Conservation (phyloP, 345 rosid species). For the Lepidium aucheri region DNA sequence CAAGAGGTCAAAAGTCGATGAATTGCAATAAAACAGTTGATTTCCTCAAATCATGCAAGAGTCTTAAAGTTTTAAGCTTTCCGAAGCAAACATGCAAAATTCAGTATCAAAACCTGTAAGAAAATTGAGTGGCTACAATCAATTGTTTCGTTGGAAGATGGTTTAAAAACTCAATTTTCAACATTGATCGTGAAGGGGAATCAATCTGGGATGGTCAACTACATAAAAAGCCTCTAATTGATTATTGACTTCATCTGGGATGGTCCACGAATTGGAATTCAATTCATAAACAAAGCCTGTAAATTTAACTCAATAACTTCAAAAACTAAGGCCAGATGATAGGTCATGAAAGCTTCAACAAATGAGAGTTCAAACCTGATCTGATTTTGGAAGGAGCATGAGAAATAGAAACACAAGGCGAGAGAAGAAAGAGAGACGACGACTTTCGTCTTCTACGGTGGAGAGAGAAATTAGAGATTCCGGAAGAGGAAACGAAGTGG, state of each 20-base stretch:
- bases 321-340: background rate
- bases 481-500: slow-evolving; percentile 18
- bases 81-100: background rate
- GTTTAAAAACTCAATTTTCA: background rate
- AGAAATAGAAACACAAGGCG: slow-evolving; percentile 29
- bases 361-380: slow-evolving; percentile 37
- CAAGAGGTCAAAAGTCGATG: background rate
- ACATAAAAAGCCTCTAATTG: background rate
- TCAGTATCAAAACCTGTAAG: background rate
- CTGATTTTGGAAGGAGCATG: slow-evolving; percentile 12
- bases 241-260: background rate
- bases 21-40: background rate
- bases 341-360: background rate
- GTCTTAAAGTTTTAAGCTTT: background rate
- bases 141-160: background rate
- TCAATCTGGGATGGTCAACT: background rate
- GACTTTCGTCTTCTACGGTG: slow-evolving; percentile 23
- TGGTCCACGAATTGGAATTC: background rate
- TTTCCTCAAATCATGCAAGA: background rate
- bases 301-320: background rate
- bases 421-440: slow-evolving; percentile 21
- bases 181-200: background rate
- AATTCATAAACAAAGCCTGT: background rate
- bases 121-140: background rate
- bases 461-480: slow-evolving; percentile 17